Base-by-base conservation (phyloP, 148 eudicot species). In the Chenopodium suecicum region DNA sequence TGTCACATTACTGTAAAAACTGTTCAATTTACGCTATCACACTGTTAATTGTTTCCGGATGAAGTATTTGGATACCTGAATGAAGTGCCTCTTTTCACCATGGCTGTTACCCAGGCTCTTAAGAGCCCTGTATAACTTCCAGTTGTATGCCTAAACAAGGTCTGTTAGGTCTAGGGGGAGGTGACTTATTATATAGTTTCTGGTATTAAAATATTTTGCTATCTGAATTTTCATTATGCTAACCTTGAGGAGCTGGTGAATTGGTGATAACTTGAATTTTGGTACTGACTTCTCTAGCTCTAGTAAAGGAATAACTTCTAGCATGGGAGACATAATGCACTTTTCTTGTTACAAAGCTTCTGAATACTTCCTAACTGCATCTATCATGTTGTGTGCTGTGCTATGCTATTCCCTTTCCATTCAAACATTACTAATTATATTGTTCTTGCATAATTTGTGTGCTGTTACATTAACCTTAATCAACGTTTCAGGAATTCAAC, bases 401-500 rank as follows among this genome's bases (percentile, higher is more conserved):
- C 25, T 70, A 1, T 70, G 9, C 1, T 19, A 27, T 66, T 66
- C 1, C 13, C 27, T 4, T 66, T 41, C 44, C 44, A 41, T 41
- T 41, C 44, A 41, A 25, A 25, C 70, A 27, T 2, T 16, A 66
- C 27, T 10, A 66, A 4, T 66, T 6, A 70, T 7, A 27, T 70
- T 47, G 37, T 70, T 14, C 47, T 73, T 44, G 72, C 72, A 73
- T n/a, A 46, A 25, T 52, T 58, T 70, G 19, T 32, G 4, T 58
- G 73, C 13, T 44, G 12, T 54, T 64, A 73, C 22, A 71, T 11
- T 56, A 11, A 72, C 81, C 27, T 54, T 4, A 20, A 60, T 70
- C 78, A 23, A 37, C 46, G 22, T 68, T 85, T 84, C 92, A 95
- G 99, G 99, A 96, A 80, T 96, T 94, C 74, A 92, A 92, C 88